Percentiles rank a stretch among this genome's conserved stretches.
These are phyloP conservation scores for Cyclospora cayetanensis DNA, from an alignment of 169 alveolate genomes.

Conservation along the genomic window DNA sequence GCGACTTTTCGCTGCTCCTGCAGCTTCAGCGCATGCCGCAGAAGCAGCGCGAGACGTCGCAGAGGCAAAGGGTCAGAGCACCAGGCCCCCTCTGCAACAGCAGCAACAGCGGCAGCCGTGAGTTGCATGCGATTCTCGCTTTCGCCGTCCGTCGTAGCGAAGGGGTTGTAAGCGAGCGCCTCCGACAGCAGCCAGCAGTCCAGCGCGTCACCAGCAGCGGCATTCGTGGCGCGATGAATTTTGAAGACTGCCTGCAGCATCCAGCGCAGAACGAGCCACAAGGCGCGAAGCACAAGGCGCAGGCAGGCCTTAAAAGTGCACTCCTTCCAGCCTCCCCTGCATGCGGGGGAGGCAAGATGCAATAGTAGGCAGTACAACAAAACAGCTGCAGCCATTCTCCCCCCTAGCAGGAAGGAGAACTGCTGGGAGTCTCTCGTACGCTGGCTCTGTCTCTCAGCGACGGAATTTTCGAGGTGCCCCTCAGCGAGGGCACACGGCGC, in stretches of 20 bases:
- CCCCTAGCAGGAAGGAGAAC: too few species aligned
- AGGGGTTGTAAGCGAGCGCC: slow-evolving; percentile 47
- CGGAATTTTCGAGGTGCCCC: slow-evolving; percentile 19
- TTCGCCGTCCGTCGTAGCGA: slow-evolving; percentile 6
- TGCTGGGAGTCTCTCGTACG: too few species aligned
- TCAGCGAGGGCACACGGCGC: slow-evolving; percentile 40
- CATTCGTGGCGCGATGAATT: too few species aligned
- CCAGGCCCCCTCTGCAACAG: slow-evolving; percentile 55
- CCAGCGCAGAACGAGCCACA: neutral
- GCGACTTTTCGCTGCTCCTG: slow-evolving; percentile 53
- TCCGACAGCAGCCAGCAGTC: slow-evolving; percentile 59
- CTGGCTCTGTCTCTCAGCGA: slow-evolving; percentile 48
- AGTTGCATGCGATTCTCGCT: neutral
- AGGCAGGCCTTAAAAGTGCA: too few species aligned
- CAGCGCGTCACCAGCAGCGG: too few species aligned
- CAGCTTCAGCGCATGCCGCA: slow-evolving; percentile 41
- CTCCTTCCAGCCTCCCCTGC: too few species aligned
- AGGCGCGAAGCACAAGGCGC: neutral
- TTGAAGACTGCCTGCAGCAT: slow-evolving; percentile 58
- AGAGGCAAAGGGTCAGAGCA: slow-evolving; percentile 26
- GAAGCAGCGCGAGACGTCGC: slow-evolving; percentile 63
- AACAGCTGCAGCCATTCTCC: neutral
- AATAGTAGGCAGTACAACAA: slow-evolving; percentile 2
- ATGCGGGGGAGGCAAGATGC: too few species aligned
- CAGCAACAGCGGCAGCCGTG: slow-evolving; percentile 13